Conservation (phyloP, 371 early-diverging fungal species). For the Mortierella sp. region DNA sequence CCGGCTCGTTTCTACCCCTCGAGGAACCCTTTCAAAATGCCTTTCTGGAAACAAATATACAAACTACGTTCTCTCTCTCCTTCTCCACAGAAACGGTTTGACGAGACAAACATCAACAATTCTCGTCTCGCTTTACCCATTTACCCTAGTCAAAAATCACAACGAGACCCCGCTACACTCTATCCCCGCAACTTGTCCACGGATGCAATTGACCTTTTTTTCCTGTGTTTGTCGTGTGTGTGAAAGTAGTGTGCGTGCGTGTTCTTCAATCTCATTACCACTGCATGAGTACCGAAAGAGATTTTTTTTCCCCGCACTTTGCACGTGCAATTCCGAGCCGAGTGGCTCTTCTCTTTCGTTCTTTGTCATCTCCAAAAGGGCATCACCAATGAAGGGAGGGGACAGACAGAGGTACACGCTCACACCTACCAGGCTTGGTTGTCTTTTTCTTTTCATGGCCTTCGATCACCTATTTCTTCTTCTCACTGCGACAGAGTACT, state of each 20-base stretch:
- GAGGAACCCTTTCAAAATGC: neutral
- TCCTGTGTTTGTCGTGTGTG: neutral
- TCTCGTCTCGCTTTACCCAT: conserved; percentile 4
- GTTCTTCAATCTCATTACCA: neutral
- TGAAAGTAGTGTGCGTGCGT: neutral
- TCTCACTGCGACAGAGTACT: too few species aligned
- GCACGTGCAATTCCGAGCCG: conserved; percentile 11
- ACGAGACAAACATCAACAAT: neutral
- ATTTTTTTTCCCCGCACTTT: neutral
- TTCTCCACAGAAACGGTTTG: neutral
- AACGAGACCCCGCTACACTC: neutral
- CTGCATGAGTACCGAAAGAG: neutral
- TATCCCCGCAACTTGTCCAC: conserved; percentile 1
- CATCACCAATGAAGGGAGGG: neutral
- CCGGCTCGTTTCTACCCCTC: neutral
- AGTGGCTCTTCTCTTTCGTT: neutral
- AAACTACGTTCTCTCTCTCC: neutral
- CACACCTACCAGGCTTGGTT: neutral
- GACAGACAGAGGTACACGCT: neutral
- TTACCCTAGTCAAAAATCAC: neutral
- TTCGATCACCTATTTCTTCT: too few species aligned
- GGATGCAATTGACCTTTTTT: neutral
- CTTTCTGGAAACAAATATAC: neutral
- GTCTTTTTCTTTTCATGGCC: too few species aligned
- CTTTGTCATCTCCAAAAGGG: conserved; percentile 10